These are phyloP conservation scores for Solanum neorickii DNA, from an alignment of 257 asterid species.

Conservation along the genomic window DNA sequence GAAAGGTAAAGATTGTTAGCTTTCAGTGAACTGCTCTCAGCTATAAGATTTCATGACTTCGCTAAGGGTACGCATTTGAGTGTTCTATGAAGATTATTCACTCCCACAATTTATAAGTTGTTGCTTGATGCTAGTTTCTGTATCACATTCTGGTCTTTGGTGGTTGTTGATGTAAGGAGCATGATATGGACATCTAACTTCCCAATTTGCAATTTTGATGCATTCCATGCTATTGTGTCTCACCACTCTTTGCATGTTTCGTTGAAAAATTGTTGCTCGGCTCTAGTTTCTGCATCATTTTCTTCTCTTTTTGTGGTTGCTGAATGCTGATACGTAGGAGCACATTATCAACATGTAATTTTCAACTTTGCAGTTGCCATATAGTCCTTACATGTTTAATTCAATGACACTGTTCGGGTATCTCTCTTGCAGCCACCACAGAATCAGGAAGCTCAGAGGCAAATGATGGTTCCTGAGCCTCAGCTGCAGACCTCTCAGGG, in stretches of 20 bases:
- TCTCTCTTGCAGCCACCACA: constrained; percentile 40
- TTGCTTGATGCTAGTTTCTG: neutral
- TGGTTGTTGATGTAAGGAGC: neutral
- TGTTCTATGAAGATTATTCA: neutral
- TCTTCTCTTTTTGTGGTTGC: neutral
- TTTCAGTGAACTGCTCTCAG: neutral
- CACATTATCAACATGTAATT: neutral
- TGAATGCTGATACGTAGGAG: neutral
- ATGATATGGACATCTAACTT: neutral
- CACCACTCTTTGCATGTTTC: neutral
- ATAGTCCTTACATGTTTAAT: neutral
- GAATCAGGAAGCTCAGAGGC: constrained; percentile 64
- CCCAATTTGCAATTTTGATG: neutral
- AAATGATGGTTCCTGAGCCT: constrained; percentile 47
- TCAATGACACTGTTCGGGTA: neutral
- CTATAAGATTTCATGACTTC: neutral
- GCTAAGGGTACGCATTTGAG: neutral
- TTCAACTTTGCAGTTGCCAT: neutral
- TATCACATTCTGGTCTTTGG: neutral
- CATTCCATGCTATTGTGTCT: neutral
- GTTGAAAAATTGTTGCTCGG: neutral
- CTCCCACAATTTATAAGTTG: neutral
- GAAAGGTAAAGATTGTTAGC: neutral
- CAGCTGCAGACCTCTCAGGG: constrained; percentile 48
- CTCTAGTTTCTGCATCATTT: neutral